These are phyloP conservation scores for Aspergillus ibericus DNA, from an alignment of 2,329 filamentous ascomycete species.

Conservation along the genomic window DNA sequence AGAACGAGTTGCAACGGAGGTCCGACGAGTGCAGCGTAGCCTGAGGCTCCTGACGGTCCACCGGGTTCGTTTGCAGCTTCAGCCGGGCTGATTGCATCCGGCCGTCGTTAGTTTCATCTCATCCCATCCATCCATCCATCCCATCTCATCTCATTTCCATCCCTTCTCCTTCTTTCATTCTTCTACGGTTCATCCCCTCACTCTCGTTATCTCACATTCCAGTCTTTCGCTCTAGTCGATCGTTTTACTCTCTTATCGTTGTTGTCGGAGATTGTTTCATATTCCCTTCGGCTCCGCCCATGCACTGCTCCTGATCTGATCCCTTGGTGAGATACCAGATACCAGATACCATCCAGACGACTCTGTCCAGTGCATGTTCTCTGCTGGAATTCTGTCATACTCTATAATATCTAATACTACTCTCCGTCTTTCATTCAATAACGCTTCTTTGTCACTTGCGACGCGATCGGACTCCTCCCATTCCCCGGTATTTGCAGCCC, in stretches of 20 bases:
- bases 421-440: background rate
- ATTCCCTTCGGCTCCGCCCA: constrained; percentile 14
- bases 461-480: constrained; percentile 7
- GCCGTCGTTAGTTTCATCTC: background rate
- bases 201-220: constrained; percentile 5
- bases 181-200: constrained; percentile 8
- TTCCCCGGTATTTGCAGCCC: background rate
- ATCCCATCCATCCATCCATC: background rate
- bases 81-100: constrained; percentile 11
- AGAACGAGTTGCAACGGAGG: too few species aligned
- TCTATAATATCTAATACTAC: background rate
- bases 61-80: constrained; percentile 13
- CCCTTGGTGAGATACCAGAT: background rate
- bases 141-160: constrained; percentile 7
- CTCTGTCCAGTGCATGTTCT: constrained; percentile 11
- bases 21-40: background rate
- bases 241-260: constrained; percentile 16
- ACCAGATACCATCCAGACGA: too few species aligned
- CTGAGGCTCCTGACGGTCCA: background rate
- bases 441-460: constrained; percentile 9
- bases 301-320: constrained; percentile 13
- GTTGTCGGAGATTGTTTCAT: constrained; percentile 13
- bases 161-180: background rate
- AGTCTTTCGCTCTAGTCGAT: constrained; percentile 6
- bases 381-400: background rate